phyloP scores from a whole-genome alignment of 2,329 filamentous ascomycete species.

The Beauveria sp. region DNA sequence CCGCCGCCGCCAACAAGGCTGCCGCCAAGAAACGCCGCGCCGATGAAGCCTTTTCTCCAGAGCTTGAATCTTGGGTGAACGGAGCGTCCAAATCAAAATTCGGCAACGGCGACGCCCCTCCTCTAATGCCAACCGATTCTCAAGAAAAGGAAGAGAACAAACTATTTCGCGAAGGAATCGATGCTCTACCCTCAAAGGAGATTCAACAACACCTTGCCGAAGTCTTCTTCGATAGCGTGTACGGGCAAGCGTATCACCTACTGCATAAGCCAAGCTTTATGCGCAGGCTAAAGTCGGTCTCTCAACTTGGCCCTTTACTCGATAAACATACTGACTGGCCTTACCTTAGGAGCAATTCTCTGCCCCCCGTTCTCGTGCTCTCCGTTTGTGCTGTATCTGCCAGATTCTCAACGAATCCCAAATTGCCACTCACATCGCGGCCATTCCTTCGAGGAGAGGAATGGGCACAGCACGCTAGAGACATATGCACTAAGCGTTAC shows the following conservation, averaged over 20 bases:
- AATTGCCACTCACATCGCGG: slow-evolving; percentile 65
- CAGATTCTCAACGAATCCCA: slow-evolving; percentile 84
- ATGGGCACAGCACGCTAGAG: slow-evolving; percentile 81
- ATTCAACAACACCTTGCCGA: slow-evolving; percentile 90
- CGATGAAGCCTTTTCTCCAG: slow-evolving; percentile 79
- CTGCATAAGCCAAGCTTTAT: slow-evolving; percentile 97
- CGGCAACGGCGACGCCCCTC: slow-evolving; percentile 28
- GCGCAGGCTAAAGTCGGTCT: slow-evolving; percentile 63
- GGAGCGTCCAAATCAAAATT: slow-evolving; percentile 43
- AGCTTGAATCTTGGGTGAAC: slow-evolving; percentile 74
- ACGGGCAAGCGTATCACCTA: slow-evolving; percentile 89
- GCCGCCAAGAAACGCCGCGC: slow-evolving; percentile 69
- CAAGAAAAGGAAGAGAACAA: slow-evolving; percentile 67
- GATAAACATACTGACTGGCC: background rate
- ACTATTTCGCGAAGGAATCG: slow-evolving; percentile 71
- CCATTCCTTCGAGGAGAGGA: slow-evolving; percentile 78
- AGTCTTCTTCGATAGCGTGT: slow-evolving; percentile 91
- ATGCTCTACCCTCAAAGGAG: slow-evolving; percentile 75
- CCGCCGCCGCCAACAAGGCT: slow-evolving; percentile 36
- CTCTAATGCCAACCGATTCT: slow-evolving; percentile 44
- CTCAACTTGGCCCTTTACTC: background rate
- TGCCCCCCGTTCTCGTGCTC: slow-evolving; percentile 87
- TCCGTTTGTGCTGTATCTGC: slow-evolving; percentile 94
- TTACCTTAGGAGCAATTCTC: slow-evolving; percentile 36
- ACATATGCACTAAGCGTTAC: slow-evolving; percentile 79